Percentiles rank a stretch among this genome's conserved stretches.
Evolutionary conservation across 331 rosid species (phyloP).

Genomic region (Arachis monticola): DNA sequence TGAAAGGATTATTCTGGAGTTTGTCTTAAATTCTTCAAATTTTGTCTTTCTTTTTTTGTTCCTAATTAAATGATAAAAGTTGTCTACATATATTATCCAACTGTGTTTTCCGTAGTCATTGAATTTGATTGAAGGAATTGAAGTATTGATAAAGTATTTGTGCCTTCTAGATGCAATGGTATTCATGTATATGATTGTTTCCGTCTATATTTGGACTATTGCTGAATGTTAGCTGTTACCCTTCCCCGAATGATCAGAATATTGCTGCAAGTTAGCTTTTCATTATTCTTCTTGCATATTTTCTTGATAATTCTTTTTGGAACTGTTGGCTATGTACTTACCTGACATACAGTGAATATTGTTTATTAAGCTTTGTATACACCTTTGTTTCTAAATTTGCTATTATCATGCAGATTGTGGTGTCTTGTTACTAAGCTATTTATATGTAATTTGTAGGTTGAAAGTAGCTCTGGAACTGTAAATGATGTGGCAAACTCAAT

Average conservation of each 20-base stretch:
- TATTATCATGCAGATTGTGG: neutral
- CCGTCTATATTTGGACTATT: conserved; percentile 26
- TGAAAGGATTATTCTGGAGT: neutral
- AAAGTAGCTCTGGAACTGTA: conserved; percentile 66
- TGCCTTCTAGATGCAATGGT: conserved; percentile 21
- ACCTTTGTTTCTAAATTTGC: conserved; percentile 12
- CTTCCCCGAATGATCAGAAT: neutral
- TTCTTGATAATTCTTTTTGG: conserved; percentile 21
- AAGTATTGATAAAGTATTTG: conserved; percentile 23
- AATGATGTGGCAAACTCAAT: conserved; percentile 73
- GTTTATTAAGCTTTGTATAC: conserved; percentile 7
- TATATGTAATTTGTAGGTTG: conserved; percentile 61
- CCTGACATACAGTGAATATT: conserved; percentile 14
- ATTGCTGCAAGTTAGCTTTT: conserved; percentile 8
- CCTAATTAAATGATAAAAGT: conserved; percentile 5
- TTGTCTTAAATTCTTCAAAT: neutral
- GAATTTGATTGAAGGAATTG: conserved; percentile 24
- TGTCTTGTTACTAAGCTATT: conserved; percentile 8
- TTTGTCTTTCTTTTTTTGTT: neutral
- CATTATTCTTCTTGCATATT: conserved; percentile 14
- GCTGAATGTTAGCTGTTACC: neutral
- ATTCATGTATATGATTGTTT: conserved; percentile 21
- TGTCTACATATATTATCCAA: conserved; percentile 18
- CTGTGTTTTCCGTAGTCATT: conserved; percentile 9
- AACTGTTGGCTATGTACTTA: neutral